Base-by-base conservation (phyloP, 495 filamentous ascomycete genomes). In the Aspergillus ellipticus region DNA sequence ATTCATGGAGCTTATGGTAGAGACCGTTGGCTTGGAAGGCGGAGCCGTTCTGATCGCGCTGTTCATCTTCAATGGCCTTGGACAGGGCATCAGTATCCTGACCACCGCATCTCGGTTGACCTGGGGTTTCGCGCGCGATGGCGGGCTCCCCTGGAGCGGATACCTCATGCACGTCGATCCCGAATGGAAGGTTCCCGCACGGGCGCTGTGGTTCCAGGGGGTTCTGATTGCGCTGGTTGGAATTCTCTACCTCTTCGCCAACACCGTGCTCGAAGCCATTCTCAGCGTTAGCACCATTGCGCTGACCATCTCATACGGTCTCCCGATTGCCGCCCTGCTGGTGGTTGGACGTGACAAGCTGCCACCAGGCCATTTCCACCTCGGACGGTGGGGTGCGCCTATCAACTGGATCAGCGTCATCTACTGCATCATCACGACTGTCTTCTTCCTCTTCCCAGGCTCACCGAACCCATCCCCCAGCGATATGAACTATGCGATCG, bases 51-150 rank as follows among this genome's bases (percentile, higher is more conserved):
- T 79, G 11, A 61, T 79, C 28, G 70, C 73, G 16, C 65, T 79
- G 0, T 78, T 79, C 60, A 77, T 77, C 54, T 79, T 78, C 69
- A 78, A 78, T 51, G 74, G 74, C 43, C 49, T 78, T 1, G 74
- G 74, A 11, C 74, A 75, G 43, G 72, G 69, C 3, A 70, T 79
- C 50, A 71, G 74, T 43, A 54, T 78, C 41, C 56, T 79, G 6
- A 80, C 79, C 24, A 78, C 78, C 13, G 76, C 78, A 20, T 82
- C 80, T 6, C 69, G 81, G 9, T 55, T 83, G 22, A 70, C 76
- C 10, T 83, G 78, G 72, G 75, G 80, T 0, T 83, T 84, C 58
- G 75, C 81, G n/a, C 74, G 82, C n/a, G 82, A 84, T 52, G 77
- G 77, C 54, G 81, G 82, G 3, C 68, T 83, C 3, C 74, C 77